A percentile compares a stretch with the other conserved stretches of the same genome.
These are phyloP conservation scores for Linnemannia schmuckeri DNA, from an alignment of 192 early-diverging fungal genomes.

Conservation along the genomic window DNA sequence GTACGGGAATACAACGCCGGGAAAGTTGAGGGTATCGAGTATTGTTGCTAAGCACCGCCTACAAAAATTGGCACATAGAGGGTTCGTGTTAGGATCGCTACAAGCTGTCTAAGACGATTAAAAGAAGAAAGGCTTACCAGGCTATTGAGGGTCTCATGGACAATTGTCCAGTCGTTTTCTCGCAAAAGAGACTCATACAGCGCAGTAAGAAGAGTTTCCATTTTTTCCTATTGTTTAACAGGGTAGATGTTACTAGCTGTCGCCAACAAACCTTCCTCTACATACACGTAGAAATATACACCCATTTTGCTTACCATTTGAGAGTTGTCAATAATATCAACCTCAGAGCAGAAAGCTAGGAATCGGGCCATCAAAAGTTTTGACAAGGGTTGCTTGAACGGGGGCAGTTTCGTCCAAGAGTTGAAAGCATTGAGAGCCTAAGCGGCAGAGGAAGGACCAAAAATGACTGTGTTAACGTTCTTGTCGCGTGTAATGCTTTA, in stretches of 20 bases:
- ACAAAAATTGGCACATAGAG: not conserved
- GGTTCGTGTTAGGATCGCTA: not conserved
- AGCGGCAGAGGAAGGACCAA: not conserved
- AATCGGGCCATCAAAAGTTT: conserved; percentile 17
- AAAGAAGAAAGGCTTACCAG: conserved; percentile 12
- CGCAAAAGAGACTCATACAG: conserved; percentile 15
- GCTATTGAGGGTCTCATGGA: conserved; percentile 23
- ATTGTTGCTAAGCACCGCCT: conserved; percentile 2
- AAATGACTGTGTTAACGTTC: not conserved
- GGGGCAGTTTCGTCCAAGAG: conserved; percentile 25
- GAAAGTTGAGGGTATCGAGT: not conserved
- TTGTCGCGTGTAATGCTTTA: not conserved
- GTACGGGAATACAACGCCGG: conserved; percentile 1
- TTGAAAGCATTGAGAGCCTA: conserved; percentile 22
- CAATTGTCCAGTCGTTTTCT: conserved; percentile 15
- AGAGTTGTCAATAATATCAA: conserved; percentile 2
- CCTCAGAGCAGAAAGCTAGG: conserved; percentile 15
- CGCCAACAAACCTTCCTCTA: not conserved
- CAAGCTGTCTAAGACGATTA: not conserved
- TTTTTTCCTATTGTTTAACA: not conserved
- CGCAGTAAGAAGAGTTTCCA: not conserved
- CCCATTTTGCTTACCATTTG: conserved; percentile 10
- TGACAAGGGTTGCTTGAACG: conserved; percentile 14
- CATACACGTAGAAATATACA: not conserved
- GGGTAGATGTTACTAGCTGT: not conserved